phyloP scores from a whole-genome alignment of 176 grass and related monocot species.

The Juncus inflexus region DNA sequence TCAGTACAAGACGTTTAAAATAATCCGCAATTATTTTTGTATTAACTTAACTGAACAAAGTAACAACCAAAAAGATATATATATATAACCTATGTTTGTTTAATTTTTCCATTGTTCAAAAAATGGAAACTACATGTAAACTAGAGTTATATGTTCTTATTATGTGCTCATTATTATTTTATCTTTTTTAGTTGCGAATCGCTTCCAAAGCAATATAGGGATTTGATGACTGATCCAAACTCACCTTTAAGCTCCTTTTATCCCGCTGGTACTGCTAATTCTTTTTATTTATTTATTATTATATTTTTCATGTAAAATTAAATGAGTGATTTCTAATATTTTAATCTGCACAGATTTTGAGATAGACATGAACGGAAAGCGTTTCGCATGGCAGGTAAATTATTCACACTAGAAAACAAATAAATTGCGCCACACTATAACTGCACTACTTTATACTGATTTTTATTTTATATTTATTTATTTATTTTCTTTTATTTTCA shows the following conservation, averaged over 20 bases:
- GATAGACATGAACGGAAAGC: slow-evolving; percentile 97
- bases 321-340: slow-evolving; percentile 25
- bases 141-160: not conserved
- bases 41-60: not conserved
- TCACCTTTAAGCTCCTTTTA: slow-evolving; percentile 88
- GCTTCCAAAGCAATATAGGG: slow-evolving; percentile 72
- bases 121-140: too few relatives aligned
- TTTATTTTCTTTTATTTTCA: slow-evolving; percentile 28
- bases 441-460: too few relatives aligned
- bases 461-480: slow-evolving; percentile 25
- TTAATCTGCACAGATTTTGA: slow-evolving; percentile 72
- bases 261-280: slow-evolving; percentile 59
- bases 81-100: slow-evolving; percentile 2
- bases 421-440: not conserved
- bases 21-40: not conserved
- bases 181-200: slow-evolving; percentile 76
- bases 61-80: not conserved
- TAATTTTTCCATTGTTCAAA: too few relatives aligned
- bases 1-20: not conserved
- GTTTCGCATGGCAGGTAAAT: slow-evolving; percentile 96
- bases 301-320: not conserved
- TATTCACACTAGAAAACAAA: slow-evolving; percentile 6
- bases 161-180: slow-evolving; percentile 19
- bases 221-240: slow-evolving; percentile 69
- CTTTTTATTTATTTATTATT: slow-evolving; percentile 19